phyloP scores from a whole-genome alignment of 176 grass and related monocot genomes.

The Alopecurus myosuroides region DNA sequence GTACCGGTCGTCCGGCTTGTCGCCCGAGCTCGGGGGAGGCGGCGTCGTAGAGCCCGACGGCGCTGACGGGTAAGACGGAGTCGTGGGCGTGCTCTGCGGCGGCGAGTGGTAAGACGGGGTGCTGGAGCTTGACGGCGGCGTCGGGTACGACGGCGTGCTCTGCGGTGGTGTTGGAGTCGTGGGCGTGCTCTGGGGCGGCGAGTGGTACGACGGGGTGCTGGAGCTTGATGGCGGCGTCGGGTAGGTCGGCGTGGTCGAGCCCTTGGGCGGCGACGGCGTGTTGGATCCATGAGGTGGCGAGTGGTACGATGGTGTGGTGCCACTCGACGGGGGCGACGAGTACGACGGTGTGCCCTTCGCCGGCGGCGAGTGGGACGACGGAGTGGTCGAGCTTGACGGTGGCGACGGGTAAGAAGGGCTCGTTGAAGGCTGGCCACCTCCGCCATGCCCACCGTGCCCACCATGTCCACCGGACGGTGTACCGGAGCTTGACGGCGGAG shows the following conservation, averaged over 20 bases:
- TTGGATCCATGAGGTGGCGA: background rate
- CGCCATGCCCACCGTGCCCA: background rate
- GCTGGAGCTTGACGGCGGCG: background rate
- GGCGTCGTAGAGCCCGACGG: background rate
- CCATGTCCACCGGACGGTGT: too few species aligned
- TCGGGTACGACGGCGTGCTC: background rate
- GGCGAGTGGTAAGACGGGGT: constrained; percentile 14
- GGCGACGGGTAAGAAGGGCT: constrained; percentile 16
- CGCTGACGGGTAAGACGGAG: background rate
- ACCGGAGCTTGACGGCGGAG: too few species aligned
- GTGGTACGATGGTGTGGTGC: background rate
- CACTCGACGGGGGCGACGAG: background rate
- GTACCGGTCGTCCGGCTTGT: constrained; percentile 41
- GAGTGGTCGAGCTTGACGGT: background rate
- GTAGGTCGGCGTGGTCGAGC: constrained; percentile 8
- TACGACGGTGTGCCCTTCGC: background rate
- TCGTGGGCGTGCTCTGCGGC: background rate
- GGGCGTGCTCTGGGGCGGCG: background rate
- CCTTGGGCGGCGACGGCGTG: background rate
- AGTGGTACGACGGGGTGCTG: background rate
- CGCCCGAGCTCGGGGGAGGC: constrained; percentile 41
- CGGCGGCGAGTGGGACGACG: background rate
- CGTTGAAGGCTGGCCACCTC: background rate
- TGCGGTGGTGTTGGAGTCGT: constrained; percentile 1
- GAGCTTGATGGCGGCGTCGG: background rate